Percentiles rank a stretch among this genome's conserved stretches.
Conservation (phyloP, 768 basidiomycete genomes). For the Mycena albidolilacea region DNA sequence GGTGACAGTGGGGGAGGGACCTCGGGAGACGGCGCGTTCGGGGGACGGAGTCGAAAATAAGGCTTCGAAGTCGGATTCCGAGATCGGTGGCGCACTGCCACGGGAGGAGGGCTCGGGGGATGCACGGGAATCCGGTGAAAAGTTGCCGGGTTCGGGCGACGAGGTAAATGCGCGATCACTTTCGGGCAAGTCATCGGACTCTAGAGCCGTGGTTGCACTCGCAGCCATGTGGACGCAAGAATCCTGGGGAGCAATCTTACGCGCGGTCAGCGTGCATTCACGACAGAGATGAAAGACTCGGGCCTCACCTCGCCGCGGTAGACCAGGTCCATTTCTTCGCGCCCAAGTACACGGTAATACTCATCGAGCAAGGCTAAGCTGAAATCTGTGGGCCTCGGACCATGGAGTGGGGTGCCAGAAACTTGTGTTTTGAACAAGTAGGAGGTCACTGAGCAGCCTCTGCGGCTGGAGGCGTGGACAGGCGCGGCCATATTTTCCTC, state of each 20-base stretch:
- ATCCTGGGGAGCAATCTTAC: not conserved
- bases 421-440: not conserved
- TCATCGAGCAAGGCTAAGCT: not conserved
- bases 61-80: too few relatives aligned
- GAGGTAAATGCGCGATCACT: not conserved
- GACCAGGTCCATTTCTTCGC: not conserved
- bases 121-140: too few relatives aligned
- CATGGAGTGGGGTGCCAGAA: not conserved
- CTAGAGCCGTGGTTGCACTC: not conserved
- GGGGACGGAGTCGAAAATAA: too few relatives aligned
- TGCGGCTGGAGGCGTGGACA: not conserved
- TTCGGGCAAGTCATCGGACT: not conserved
- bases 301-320: conserved; percentile 1
- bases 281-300: not conserved
- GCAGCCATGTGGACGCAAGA: not conserved
- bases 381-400: not conserved
- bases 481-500: too few relatives aligned
- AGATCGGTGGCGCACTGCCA: too few relatives aligned
- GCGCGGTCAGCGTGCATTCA: not conserved
- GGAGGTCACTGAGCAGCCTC: not conserved
- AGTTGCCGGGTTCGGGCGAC: not conserved
- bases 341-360: not conserved
- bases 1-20: too few relatives aligned
- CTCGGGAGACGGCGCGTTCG: too few relatives aligned
- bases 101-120: too few relatives aligned